Base-by-base conservation (phyloP, 1,284 basidiomycete species). In the Papiliotrema fonsecae region DNA sequence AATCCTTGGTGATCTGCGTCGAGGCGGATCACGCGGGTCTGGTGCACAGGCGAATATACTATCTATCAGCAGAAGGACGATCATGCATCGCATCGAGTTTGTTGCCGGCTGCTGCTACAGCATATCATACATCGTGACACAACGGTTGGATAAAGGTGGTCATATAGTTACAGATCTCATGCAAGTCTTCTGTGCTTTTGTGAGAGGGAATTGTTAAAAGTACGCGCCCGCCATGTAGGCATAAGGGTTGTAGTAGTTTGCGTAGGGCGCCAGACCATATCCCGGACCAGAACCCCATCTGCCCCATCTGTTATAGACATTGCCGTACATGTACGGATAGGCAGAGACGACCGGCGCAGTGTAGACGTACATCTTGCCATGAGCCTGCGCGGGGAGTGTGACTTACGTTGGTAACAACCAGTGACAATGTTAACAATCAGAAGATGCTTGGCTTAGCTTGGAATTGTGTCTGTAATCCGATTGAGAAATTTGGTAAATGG, bases 1-100 rank as follows among this genome's bases (percentile, higher is more conserved):
- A 64, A 64, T 46, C 62, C 62, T 14, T 64, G 62, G 62, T 64
- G 44, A 46, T 39, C 14, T 13, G 28, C 16, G 4, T n/a, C 22
- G 13, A 14, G 6, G 13, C 26, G 30, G n/a, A n/a, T n/a, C n/a
- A n/a, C n/a, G n/a, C n/a, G 11, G 13, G 19, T 37, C 18, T 10
- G 11, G 9, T 37, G 36, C 36, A 10, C 19, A 21, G 36, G 36
- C n/a, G n/a, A n/a, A n/a, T n/a, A n/a, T 37, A 19, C 9, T 21
- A 19, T 11, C 19, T 9, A 21, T 37, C 30, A 37, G 9, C 18
- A 19, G 11, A 19, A 9, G 36, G 14, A 37, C 14, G 9, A 21
- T 16, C 14, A 21, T 37, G 19, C 36, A 37, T 14, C 9, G 36
- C 11, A 37, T 37, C 30, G 9, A 31, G 30, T 10, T 31, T 16